Percentiles rank a stretch among this genome's conserved stretches.
These are phyloP conservation scores for Aegilops bicornis DNA, from an alignment of 176 grass and related monocot species.

Conservation along the genomic window DNA sequence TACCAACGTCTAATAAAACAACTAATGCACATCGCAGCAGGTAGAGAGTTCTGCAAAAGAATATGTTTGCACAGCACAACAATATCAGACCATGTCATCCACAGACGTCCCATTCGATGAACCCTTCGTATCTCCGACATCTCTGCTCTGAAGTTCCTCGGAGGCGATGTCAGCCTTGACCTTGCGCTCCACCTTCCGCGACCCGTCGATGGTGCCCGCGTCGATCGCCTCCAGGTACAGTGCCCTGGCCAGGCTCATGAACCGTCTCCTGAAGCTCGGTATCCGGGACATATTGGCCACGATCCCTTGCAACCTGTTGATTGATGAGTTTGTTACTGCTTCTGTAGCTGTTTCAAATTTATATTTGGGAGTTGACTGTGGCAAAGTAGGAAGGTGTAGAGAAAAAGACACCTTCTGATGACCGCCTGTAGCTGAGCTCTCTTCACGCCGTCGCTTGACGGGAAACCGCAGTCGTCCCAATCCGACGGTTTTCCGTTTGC, in stretches of 20 bases:
- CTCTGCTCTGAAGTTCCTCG: not conserved
- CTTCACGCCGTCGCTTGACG: conserved; percentile 55
- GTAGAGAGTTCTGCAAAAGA: not conserved
- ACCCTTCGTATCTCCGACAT: not conserved
- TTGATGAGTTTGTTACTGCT: not conserved
- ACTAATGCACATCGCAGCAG: not conserved
- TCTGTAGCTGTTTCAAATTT: not conserved
- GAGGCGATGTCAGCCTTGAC: conserved; percentile 17
- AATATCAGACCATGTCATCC: conserved; percentile 28
- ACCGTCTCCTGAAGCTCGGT: conserved; percentile 71
- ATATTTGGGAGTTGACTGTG: not conserved
- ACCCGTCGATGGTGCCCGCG: conserved; percentile 22
- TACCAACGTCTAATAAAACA: not conserved
- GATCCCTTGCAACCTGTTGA: conserved; percentile 69
- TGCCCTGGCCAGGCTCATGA: conserved; percentile 58
- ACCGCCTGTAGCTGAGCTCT: conserved; percentile 80
- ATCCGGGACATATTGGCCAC: conserved; percentile 67
- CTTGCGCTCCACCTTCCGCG: not conserved
- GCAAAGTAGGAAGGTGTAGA: not conserved
- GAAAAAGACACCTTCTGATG: conserved; percentile 66
- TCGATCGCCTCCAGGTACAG: conserved; percentile 57
- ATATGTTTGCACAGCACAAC: not conserved
- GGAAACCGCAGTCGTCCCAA: conserved; percentile 62
- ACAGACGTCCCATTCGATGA: not conserved
- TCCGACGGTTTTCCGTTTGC: conserved; percentile 65